Evolutionary conservation across 768 basidiomycete genomes (phyloP), one percentile per base, ranked within the genome.

Genomic region (Suillus bovinus): DNA sequence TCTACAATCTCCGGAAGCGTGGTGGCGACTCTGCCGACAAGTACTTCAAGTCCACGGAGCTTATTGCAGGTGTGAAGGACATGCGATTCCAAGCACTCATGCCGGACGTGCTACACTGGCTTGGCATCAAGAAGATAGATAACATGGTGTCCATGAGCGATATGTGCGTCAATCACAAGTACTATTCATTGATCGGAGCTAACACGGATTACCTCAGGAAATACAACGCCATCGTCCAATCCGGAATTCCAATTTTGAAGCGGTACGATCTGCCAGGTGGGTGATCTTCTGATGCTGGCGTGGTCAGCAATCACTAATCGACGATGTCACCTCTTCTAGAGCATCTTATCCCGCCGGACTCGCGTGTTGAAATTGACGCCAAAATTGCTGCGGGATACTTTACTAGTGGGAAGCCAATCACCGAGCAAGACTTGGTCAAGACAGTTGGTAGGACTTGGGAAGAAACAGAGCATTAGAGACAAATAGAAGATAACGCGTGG

Each of bases 371-470:
- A 79, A 97, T 96, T 65, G 93, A 97, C 67, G 96, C 96, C 39
- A 98, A 97, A 84, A 94, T 95, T 67, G 92, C 93, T 13, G 89
- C 93, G 5, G 96, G 95, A 9, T 99, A 98, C 74, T 96, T 93
- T 77, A 87, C 90, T 34, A 90, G 84, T 64, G 88, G 87, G 3
- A 91, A 91, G 74, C 80, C 88, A 69, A 72, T 96, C 46, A 87
- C 86, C 0, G 83, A 93, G 71, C 89, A 82, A 20, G 94, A 96
- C 74, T 77, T 96, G 41, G 77, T 86, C 58, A 92, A 90, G 82
- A 95, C 94, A 0, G 91, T 94, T 1, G 94, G 94, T 0, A 79
- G 94, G 61, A 85, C 90, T 1, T 96, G 93, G 94, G 93, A 95
- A 74, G 93, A 94, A 77, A 87, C 88, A 36, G 91, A 92, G 70